These are phyloP conservation scores for Byssothecium circinans DNA, from an alignment of 2,329 filamentous ascomycete genomes.

Conservation along the genomic window DNA sequence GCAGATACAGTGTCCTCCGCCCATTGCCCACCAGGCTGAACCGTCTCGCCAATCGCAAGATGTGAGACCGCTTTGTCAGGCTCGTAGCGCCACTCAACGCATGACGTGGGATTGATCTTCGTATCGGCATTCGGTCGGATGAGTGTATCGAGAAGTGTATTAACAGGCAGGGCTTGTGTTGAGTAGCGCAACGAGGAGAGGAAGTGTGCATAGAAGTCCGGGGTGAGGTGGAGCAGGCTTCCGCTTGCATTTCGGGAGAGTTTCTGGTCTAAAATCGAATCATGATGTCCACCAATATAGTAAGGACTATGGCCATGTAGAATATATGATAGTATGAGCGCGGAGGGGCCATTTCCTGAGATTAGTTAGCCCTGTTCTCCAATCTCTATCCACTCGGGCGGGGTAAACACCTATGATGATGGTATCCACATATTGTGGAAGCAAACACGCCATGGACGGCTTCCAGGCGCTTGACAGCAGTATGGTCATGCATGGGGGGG, in stretches of 20 bases:
- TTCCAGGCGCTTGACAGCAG: conserved; percentile 16
- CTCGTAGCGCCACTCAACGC: conserved; percentile 57
- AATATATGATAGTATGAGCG: conserved; percentile 64
- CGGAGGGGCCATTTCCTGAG: conserved; percentile 62
- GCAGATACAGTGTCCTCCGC: conserved; percentile 55
- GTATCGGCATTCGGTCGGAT: conserved; percentile 62
- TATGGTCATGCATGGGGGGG: not conserved
- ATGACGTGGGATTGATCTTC: conserved; percentile 55
- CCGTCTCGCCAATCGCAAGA: conserved; percentile 56
- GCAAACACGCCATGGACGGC: conserved; percentile 42
- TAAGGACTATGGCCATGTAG: conserved; percentile 63
- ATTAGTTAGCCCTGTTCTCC: conserved; percentile 24
- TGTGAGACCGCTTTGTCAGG: conserved; percentile 56
- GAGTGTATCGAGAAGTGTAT: conserved; percentile 62
- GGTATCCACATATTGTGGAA: conserved; percentile 44
- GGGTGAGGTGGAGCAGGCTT: conserved; percentile 52
- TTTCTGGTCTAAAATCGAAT: conserved; percentile 59
- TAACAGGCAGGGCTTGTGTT: conserved; percentile 62
- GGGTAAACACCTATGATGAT: conserved; percentile 41
- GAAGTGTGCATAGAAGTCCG: conserved; percentile 60
- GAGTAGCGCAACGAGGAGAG: conserved; percentile 62
- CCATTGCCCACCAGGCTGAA: conserved; percentile 61
- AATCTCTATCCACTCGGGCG: not conserved
- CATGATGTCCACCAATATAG: conserved; percentile 60
- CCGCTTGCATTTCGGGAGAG: conserved; percentile 48